Evolutionary conservation across 345 rosid genomes (phyloP).

Genomic region (Boechera divaricarpa): DNA sequence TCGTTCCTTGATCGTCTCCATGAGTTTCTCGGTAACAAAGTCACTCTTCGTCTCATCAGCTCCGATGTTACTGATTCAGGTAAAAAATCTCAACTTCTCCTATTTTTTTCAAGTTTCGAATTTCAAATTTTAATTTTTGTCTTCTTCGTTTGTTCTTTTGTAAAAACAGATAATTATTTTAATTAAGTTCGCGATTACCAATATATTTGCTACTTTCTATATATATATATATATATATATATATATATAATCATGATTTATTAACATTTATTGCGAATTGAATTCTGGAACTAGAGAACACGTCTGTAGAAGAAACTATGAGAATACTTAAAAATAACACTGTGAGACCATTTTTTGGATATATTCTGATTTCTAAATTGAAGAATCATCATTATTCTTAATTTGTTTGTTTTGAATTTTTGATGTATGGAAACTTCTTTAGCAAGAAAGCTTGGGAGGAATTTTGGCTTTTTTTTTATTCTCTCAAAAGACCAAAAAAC

Average conservation of each 20-base stretch:
- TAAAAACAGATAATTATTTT: background rate
- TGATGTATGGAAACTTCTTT: slow-evolving; percentile 30
- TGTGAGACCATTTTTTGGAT: slow-evolving; percentile 4
- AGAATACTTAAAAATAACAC: background rate
- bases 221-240: too few species aligned
- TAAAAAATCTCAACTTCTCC: background rate
- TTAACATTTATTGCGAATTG: background rate
- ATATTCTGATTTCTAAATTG: background rate
- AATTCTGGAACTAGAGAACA: background rate
- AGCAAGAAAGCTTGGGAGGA: slow-evolving; percentile 37
- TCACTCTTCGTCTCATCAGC: slow-evolving; percentile 80
- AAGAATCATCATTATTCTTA: background rate
- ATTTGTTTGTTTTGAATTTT: background rate
- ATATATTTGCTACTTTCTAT: background rate
- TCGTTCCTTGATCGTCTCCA: slow-evolving; percentile 66
- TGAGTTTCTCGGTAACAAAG: slow-evolving; percentile 64
- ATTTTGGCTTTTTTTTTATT: slow-evolving; percentile 12
- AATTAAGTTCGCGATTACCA: background rate
- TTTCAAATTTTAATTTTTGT: background rate
- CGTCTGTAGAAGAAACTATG: background rate
- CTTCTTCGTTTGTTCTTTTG: background rate
- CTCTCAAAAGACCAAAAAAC: slow-evolving; percentile 6
- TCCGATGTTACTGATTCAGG: slow-evolving; percentile 56
- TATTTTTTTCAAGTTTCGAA: background rate
- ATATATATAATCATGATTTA: background rate